phyloP scores from a whole-genome alignment of 2,329 filamentous ascomycete genomes.

The Paradendryphiella salina region DNA sequence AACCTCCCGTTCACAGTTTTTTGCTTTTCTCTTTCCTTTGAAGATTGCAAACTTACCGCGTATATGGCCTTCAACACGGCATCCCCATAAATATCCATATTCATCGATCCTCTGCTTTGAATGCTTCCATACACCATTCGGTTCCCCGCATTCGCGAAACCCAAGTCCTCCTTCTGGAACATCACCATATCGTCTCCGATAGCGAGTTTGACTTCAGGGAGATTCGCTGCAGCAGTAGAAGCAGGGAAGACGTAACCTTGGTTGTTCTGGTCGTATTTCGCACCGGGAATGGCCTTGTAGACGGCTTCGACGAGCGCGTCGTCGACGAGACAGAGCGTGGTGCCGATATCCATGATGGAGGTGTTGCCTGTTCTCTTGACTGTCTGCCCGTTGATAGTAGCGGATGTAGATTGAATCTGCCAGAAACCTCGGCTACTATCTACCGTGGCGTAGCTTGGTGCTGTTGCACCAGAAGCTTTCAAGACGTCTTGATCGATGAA shows the following conservation, averaged over 20 bases:
- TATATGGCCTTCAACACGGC: slow-evolving; percentile 31
- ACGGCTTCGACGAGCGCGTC: slow-evolving; percentile 59
- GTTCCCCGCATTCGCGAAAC: slow-evolving; percentile 29
- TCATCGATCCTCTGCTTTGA: slow-evolving; percentile 26
- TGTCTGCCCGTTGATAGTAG: slow-evolving; percentile 51
- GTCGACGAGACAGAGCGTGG: slow-evolving; percentile 64
- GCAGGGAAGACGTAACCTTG: slow-evolving; percentile 61
- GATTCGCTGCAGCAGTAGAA: slow-evolving; percentile 22
- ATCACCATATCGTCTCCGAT: slow-evolving; percentile 24
- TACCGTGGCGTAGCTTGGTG: slow-evolving; percentile 59
- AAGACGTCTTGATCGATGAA: slow-evolving; percentile 55
- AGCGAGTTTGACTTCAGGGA: slow-evolving; percentile 26
- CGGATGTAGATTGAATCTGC: slow-evolving; percentile 59
- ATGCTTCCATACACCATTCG: slow-evolving; percentile 31
- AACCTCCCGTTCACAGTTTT: background rate
- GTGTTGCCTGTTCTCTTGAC: slow-evolving; percentile 37
- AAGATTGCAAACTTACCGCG: slow-evolving; percentile 21
- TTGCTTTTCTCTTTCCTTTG: background rate
- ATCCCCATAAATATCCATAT: slow-evolving; percentile 31
- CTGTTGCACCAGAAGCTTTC: slow-evolving; percentile 56
- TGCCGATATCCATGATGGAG: slow-evolving; percentile 67
- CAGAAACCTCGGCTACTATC: slow-evolving; percentile 64
- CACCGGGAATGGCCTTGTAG: slow-evolving; percentile 60
- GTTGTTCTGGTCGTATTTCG: slow-evolving; percentile 51
- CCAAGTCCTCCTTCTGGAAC: slow-evolving; percentile 33